phyloP scores from a whole-genome alignment of 2,329 filamentous ascomycete species.

The Cordyceps pruinosa region DNA sequence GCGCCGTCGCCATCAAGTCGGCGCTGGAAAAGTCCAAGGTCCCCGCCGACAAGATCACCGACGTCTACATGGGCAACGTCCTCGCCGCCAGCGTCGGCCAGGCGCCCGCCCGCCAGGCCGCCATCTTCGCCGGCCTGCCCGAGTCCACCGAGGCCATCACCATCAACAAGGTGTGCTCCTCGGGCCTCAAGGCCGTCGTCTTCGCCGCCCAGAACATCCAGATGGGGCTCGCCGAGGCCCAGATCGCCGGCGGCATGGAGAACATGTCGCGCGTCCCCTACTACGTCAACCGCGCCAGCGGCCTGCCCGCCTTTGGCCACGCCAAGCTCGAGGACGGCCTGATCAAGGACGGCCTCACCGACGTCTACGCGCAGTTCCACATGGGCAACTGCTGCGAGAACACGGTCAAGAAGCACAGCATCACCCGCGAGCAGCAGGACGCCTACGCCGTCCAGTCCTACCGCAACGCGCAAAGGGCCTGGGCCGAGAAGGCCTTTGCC shows the following conservation, averaged over 20 bases:
- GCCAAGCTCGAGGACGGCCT: conserved; percentile 84
- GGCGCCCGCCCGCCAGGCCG: conserved; percentile 83
- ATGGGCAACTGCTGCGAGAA: conserved; percentile 97
- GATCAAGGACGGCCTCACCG: conserved; percentile 90
- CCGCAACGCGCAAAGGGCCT: conserved; percentile 81
- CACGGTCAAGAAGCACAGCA: conserved; percentile 78
- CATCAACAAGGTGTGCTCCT: conserved; percentile 97
- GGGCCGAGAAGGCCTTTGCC: conserved; percentile 73
- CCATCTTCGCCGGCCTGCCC: conserved; percentile 79
- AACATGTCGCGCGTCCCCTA: conserved; percentile 94
- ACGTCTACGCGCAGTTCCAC: conserved; percentile 94
- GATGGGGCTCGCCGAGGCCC: conserved; percentile 78
- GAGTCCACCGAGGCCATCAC: conserved; percentile 80
- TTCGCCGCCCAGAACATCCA: conserved; percentile 93
- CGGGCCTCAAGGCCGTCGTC: conserved; percentile 84
- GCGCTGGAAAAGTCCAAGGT: conserved; percentile 81
- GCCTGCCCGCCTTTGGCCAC: conserved; percentile 79
- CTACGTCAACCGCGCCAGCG: conserved; percentile 76
- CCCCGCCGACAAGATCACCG: conserved; percentile 71
- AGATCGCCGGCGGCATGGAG: conserved; percentile 95
- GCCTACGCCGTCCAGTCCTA: conserved; percentile 86
- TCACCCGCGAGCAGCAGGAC: conserved; percentile 83
- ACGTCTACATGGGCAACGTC: conserved; percentile 98
- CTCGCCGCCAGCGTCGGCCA: conserved; percentile 79
- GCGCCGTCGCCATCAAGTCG: conserved; percentile 84